These are phyloP conservation scores for Colletotrichum simmondsii DNA, from an alignment of 2,329 filamentous ascomycete species.

Conservation along the genomic window DNA sequence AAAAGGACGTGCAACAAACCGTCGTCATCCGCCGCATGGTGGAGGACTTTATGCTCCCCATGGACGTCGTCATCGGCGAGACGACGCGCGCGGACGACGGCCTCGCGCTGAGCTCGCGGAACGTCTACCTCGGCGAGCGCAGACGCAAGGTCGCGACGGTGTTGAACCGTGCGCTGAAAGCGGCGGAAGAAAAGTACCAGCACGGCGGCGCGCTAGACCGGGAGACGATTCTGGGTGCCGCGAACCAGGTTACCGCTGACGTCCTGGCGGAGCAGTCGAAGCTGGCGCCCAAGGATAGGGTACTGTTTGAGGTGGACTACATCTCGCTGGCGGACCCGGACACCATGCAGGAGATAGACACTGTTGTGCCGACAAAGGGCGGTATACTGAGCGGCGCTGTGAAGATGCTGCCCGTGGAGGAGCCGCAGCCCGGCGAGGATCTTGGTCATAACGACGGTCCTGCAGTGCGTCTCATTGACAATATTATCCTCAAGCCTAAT, in stretches of 20 bases:
- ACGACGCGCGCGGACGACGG: slow-evolving; percentile 85
- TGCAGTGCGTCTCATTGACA: slow-evolving; percentile 90
- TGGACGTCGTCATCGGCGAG: slow-evolving; percentile 76
- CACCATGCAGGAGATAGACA: slow-evolving; percentile 80
- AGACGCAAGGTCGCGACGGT: slow-evolving; percentile 79
- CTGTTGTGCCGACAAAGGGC: slow-evolving; percentile 75
- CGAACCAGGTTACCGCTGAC: slow-evolving; percentile 67
- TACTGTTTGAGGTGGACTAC: slow-evolving; percentile 87
- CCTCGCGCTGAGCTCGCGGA: slow-evolving; percentile 90
- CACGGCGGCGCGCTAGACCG: slow-evolving; percentile 60
- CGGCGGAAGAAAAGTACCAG: slow-evolving; percentile 75
- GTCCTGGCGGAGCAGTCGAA: slow-evolving; percentile 70
- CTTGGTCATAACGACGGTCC: slow-evolving; percentile 79
- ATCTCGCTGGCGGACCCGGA: slow-evolving; percentile 89
- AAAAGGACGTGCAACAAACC: slow-evolving; percentile 98
- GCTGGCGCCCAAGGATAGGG: slow-evolving; percentile 69
- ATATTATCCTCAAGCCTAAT: slow-evolving; percentile 75
- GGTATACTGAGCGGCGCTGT: slow-evolving; percentile 91
- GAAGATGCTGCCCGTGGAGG: slow-evolving; percentile 86
- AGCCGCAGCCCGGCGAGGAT: slow-evolving; percentile 76
- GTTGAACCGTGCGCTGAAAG: slow-evolving; percentile 74
- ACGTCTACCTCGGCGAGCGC: slow-evolving; percentile 87
- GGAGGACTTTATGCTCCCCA: slow-evolving; percentile 84
- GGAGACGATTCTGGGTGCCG: slow-evolving; percentile 77
- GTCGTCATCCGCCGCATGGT: slow-evolving; percentile 90